phyloP scores from a whole-genome alignment of 495 filamentous ascomycete genomes.

The Xylaria venustula region DNA sequence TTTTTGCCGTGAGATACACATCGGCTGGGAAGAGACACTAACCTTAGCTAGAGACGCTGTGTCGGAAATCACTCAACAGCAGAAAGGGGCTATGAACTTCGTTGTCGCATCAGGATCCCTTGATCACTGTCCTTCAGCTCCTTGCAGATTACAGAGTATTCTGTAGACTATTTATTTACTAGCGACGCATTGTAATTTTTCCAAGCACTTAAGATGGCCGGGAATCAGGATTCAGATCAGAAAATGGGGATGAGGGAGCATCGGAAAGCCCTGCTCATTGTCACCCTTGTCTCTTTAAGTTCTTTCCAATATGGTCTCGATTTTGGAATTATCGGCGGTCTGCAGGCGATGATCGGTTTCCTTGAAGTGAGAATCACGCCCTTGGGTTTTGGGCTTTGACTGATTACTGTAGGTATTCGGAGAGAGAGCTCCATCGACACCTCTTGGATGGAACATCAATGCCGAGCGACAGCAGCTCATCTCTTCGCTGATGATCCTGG shows the following conservation, averaged over 20 bases:
- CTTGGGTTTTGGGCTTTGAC: slow-evolving; percentile 5
- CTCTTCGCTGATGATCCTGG: slow-evolving; percentile 59
- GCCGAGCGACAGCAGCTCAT: slow-evolving; percentile 55
- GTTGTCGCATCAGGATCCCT: too few relatives aligned
- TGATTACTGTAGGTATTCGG: slow-evolving; percentile 37
- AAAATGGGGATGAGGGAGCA: slow-evolving; percentile 32
- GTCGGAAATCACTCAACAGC: too few relatives aligned
- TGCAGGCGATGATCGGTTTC: slow-evolving; percentile 64
- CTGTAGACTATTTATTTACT: too few relatives aligned
- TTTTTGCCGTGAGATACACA: too few relatives aligned
- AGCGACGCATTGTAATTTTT: not conserved
- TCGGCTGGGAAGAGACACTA: too few relatives aligned
- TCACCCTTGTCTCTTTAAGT: slow-evolving; percentile 47
- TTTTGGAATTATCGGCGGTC: slow-evolving; percentile 59
- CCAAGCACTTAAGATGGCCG: slow-evolving; percentile 17
- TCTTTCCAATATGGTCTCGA: slow-evolving; percentile 66
- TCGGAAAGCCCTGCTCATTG: slow-evolving; percentile 42
- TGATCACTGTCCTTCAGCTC: too few relatives aligned
- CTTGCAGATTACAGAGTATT: too few relatives aligned
- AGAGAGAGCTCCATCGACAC: slow-evolving; percentile 36
- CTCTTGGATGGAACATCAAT: slow-evolving; percentile 55
- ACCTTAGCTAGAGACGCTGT: too few relatives aligned
- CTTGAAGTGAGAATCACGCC: slow-evolving; percentile 36
- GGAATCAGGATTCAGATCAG: slow-evolving; percentile 20
- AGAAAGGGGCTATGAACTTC: too few relatives aligned